Conservation (phyloP, 805 yeast species). For the Kluyveromyces starmeri region DNA sequence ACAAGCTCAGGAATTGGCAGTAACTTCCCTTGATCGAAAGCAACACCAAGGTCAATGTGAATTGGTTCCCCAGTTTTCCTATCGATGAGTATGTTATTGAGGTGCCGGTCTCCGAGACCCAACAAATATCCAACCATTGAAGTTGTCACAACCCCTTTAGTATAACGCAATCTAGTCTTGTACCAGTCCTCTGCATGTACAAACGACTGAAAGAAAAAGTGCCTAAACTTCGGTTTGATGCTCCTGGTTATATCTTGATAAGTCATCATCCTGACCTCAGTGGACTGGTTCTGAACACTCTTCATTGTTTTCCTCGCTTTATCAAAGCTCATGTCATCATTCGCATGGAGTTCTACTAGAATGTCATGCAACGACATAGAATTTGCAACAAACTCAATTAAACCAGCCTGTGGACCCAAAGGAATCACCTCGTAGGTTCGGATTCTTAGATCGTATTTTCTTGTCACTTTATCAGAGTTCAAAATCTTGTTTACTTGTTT, state of each 20-base stretch:
- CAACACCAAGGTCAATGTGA: slow-evolving; percentile 93
- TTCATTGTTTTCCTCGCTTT: slow-evolving; percentile 61
- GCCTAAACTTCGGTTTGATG: slow-evolving; percentile 58
- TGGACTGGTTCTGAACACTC: slow-evolving; percentile 39
- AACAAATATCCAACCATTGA: slow-evolving; percentile 82
- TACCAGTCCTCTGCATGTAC: slow-evolving; percentile 69
- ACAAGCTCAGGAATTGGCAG: slow-evolving; percentile 86
- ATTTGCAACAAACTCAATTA: slow-evolving; percentile 80
- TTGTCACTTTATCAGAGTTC: slow-evolving; percentile 43
- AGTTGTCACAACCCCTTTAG: slow-evolving; percentile 71
- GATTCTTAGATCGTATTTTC: slow-evolving; percentile 49
- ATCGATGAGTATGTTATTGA: slow-evolving; percentile 84
- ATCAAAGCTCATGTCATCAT: slow-evolving; percentile 40
- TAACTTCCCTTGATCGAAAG: slow-evolving; percentile 86
- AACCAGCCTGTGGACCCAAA: slow-evolving; percentile 77
- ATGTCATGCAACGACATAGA: slow-evolving; percentile 66
- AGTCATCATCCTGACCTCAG: slow-evolving; percentile 34
- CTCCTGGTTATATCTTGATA: slow-evolving; percentile 41
- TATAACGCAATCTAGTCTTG: slow-evolving; percentile 49
- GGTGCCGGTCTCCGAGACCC: slow-evolving; percentile 93
- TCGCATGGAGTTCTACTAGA: slow-evolving; percentile 52
- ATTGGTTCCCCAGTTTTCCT: slow-evolving; percentile 79
- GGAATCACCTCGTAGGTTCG: slow-evolving; percentile 89
- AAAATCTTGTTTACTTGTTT: slow-evolving; percentile 70
- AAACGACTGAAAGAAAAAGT: slow-evolving; percentile 63